phyloP scores from a whole-genome alignment of 2,329 filamentous ascomycete genomes.

The Ophiocordyceps unilateralis region DNA sequence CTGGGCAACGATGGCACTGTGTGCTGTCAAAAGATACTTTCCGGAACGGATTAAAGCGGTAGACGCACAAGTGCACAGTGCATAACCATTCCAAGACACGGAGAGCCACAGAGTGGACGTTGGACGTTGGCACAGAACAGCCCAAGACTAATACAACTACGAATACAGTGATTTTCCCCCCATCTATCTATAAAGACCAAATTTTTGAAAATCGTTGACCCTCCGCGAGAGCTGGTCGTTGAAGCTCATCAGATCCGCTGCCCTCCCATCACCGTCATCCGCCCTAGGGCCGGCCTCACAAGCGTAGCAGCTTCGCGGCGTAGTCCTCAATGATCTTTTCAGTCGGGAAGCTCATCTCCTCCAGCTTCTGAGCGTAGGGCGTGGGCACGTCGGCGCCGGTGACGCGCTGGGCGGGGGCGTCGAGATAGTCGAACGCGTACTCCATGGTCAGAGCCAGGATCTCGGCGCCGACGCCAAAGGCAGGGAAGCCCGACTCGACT shows the following conservation, averaged over 20 bases:
- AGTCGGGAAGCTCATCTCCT: conserved; percentile 89
- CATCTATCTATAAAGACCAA: not conserved
- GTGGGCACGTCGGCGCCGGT: conserved; percentile 96
- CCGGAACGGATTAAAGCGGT: not conserved
- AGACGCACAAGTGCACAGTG: not conserved
- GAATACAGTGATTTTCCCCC: not conserved
- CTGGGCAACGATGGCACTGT: not conserved
- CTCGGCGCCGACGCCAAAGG: conserved; percentile 83
- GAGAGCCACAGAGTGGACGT: too few relatives aligned
- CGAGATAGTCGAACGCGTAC: conserved; percentile 95
- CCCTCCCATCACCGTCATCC: not conserved
- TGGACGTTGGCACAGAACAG: not conserved
- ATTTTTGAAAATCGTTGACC: conserved; percentile 1
- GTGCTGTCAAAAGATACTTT: not conserved
- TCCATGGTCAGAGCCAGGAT: conserved; percentile 92
- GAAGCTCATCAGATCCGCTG: not conserved
- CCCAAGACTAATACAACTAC: not conserved
- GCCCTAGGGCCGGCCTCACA: conserved; percentile 36
- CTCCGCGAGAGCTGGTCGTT: not conserved
- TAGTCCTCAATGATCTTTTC: conserved; percentile 77
- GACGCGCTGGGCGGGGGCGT: conserved; percentile 82
- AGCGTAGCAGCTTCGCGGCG: conserved; percentile 71
- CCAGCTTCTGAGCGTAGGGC: conserved; percentile 80
- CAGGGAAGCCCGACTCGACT: conserved; percentile 91
- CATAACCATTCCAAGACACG: not conserved